Percentiles rank a stretch among this genome's conserved stretches.
Evolutionary conservation across 306 rosid genomes (phyloP).

Genomic region (Lathyrus oleraceus): DNA sequence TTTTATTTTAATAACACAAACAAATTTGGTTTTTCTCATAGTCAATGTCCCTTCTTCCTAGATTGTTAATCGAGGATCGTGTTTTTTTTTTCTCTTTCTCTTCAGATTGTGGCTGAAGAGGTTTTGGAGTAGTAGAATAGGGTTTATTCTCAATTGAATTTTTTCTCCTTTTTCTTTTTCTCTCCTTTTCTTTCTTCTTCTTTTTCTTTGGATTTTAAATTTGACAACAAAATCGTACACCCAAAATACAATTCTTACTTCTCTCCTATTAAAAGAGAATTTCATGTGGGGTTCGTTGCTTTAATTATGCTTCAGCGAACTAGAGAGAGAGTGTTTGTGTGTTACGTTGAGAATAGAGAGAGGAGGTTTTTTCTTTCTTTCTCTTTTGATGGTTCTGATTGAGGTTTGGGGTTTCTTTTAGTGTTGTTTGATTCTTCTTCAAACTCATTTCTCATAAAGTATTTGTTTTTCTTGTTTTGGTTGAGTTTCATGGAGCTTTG

Average conservation of each 20-base stretch:
- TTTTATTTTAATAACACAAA: slow-evolving; percentile 10
- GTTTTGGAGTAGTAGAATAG: too few species aligned
- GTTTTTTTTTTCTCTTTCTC: slow-evolving; percentile 8
- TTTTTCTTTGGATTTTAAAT: slow-evolving; percentile 30
- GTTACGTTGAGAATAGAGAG: background rate
- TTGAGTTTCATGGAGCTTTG: slow-evolving; percentile 26
- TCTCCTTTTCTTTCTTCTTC: background rate
- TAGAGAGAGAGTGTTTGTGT: slow-evolving; percentile 15
- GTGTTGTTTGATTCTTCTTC: slow-evolving; percentile 29
- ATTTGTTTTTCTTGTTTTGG: background rate
- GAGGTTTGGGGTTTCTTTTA: slow-evolving; percentile 12
- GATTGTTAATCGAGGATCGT: slow-evolving; percentile 35
- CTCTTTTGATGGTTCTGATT: slow-evolving; percentile 32
- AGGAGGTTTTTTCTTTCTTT: slow-evolving; percentile 14
- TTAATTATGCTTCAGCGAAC: slow-evolving; percentile 43
- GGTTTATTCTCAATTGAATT: slow-evolving; percentile 12
- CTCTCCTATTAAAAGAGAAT: too few species aligned
- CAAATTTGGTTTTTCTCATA: slow-evolving; percentile 49
- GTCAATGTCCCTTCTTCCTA: slow-evolving; percentile 66
- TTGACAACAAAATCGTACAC: slow-evolving; percentile 34
- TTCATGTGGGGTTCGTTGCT: slow-evolving; percentile 46
- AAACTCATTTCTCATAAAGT: slow-evolving; percentile 28
- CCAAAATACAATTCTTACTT: slow-evolving; percentile 28
- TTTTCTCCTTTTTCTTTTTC: slow-evolving; percentile 17
- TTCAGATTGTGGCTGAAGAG: background rate